These are phyloP conservation scores for Coleophoma cylindrospora DNA, from an alignment of 2,329 filamentous ascomycete genomes.

Conservation along the genomic window DNA sequence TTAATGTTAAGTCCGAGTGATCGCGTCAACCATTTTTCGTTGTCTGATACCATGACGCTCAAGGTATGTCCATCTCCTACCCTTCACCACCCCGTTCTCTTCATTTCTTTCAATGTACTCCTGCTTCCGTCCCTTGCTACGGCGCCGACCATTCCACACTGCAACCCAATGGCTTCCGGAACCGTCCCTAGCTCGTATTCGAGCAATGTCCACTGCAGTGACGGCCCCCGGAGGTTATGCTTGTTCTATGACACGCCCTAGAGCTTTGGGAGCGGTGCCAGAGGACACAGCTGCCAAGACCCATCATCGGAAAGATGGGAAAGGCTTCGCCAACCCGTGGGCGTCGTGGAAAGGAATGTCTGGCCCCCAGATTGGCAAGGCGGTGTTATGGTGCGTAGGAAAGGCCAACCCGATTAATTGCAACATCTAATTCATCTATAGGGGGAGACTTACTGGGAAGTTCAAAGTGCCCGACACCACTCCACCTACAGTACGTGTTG, in stretches of 20 bases:
- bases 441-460: conserved; percentile 14
- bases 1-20: too few species aligned
- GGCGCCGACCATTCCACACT: conserved; percentile 10
- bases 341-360: conserved; percentile 39
- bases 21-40: too few species aligned
- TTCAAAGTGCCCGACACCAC: conserved; percentile 47
- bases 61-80: not conserved
- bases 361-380: conserved; percentile 25
- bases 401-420: too few species aligned
- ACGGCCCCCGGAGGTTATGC: conserved; percentile 18
- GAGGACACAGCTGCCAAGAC: conserved; percentile 31
- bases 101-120: conserved; percentile 41
- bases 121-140: conserved; percentile 29
- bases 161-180: not conserved
- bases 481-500: conserved; percentile 56
- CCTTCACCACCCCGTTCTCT: not conserved
- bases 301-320: conserved; percentile 47
- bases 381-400: conserved; percentile 17
- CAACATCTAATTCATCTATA: too few species aligned
- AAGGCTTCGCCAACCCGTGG: conserved; percentile 54
- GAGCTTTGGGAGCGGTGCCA: conserved; percentile 20
- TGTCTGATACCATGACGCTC: too few species aligned
- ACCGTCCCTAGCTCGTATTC: conserved; percentile 1
- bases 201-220: conserved; percentile 11
- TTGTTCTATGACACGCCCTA: conserved; percentile 15